Evolutionary conservation across 1,284 basidiomycete genomes (phyloP), one percentile per base, ranked within the genome.

Genomic region (Xerocomus nothofagi): DNA sequence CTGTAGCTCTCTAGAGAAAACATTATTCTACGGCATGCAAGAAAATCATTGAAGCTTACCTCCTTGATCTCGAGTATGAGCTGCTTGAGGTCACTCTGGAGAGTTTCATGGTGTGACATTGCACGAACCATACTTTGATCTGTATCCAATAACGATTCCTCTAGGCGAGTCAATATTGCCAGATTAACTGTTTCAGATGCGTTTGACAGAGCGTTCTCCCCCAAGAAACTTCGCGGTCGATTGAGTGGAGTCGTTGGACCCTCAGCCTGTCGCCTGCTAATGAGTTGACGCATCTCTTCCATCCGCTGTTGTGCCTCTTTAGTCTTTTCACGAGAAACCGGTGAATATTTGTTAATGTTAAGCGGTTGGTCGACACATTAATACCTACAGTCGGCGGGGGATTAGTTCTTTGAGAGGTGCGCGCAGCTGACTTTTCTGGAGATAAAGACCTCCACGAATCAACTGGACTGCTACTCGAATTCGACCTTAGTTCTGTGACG

Each of bases 271-370:
- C 88, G 74, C 57, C 73, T 78, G 33, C 73, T 71, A 51, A 91
- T 88, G 47, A 88, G 72, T 54, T 79, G 76, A 24, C 81, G 77
- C 88, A 91, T 88, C 63, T 91, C 88, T 57, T 88, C 81, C 72
- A 88, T 76, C 20, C 88, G 81, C 26, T 83, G 82, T 58, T 82
- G 81, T 29, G 86, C 86, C 48, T 82, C 88, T 61, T 70, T 82
- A 11, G 77, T 84, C 89, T 91, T 60, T 89, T 57, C 24, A 31
- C 21, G 20, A 29, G 31, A 45, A 37, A 32, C 30, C 29, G 36
- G 39, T 60, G 47, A 53, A 54, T 37, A 53, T 42, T 36, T 27
- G n/a, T n/a, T n/a, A n/a, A n/a, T 39, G 34, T 39, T 18, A 30
- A 43, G 54, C 9, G 39, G 40, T 23, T 33, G 31, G 39, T 36